Evolutionary conservation across 2,329 filamentous ascomycete species (phyloP), one percentile per base, ranked within the genome.

Genomic region (Pseudogymnoascus sp.): DNA sequence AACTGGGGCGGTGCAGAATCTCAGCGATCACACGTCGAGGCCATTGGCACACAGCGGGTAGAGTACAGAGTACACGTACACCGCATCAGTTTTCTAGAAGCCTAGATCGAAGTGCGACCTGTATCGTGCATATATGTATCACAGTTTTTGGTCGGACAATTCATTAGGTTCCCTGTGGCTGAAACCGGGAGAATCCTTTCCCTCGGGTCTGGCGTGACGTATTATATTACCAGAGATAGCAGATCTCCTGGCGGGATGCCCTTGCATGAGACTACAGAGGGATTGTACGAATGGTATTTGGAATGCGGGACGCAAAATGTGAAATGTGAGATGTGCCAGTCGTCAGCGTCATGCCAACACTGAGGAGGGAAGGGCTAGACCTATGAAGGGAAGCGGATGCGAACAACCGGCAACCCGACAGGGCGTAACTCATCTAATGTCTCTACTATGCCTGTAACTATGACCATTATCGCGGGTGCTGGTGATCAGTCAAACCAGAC

Each of bases 81-180:
- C 25, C 14, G n/a, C n/a, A 19, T 55, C 49, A 55, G 49, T 33
- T 55, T 55, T 55, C 49, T 55, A 33, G 49, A 55, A 55, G 49
- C 49, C 49, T 55, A 55, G 49, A 55, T 55, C 25, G 28, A 30
- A 55, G 49, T 55, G 7, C 28, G 28, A 55, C 49, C 25, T 55
- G 49, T 55, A 30, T 7, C 49, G 28, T 30, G 49, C 49, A 55
- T 33, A 33, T 33, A 55, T 33, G 49, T 55, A 55, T 55, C 49
- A 55, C 49, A 30, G 49, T 33, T 33, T 30, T 55, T 33, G 49
- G 8, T 55, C 49, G 49, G 49, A 55, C 25, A 55, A 55, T 55
- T 55, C 28, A 33, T 55, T 33, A 33, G 49, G 49, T 55, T 55
- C 14, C 3, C 4, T 33, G 25, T 55, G 45, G 45, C 25, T 55